Base-by-base conservation (phyloP, 257 asterid genomes). In the Gentiana dahurica region DNA sequence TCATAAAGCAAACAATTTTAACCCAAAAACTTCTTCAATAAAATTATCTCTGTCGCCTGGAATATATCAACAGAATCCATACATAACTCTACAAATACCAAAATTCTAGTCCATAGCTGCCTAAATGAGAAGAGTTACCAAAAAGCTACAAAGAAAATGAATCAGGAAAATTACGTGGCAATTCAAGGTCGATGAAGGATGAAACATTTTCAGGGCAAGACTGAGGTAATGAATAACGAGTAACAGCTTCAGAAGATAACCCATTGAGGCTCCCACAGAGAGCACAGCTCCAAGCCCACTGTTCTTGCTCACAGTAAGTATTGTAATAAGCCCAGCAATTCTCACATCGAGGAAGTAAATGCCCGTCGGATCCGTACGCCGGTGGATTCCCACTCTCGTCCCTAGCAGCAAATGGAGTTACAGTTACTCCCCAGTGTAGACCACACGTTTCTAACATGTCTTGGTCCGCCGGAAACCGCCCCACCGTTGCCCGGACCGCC, bases 291-390 rank as follows among this genome's bases (percentile, higher is more conserved):
- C 95, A 91, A 2, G 97, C 81, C 97, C 98, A 91, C 74, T 91
- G 98, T 53, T 91, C 98, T 77, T 70, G 96, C 33, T 87, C 95
- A 64, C 98, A 91, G 68, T 73, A 91, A 44, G 94, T 81, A 50
- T 87, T 91, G 69, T 85, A 91, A 71, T 91, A 87, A 1, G 84
- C 94, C 94, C 94, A 91, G 65, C 98, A 91, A 69, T 91, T 87
- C 85, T 91, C 98, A 70, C 98, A 91, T 54, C 98, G 77, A 8
- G 96, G 94, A 63, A 91, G 53, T 59, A 73, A 52, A 59, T 87
- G 77, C 13, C 96, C 96, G 63, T 80, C 92, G 61, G 94, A 83
- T 73, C 98, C 98, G 83, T 76, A 91, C 71, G 73, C 85, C 69
- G 96, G 95, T 38, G 94, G 80, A 57, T 71, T 66, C 12, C 79